Evolutionary conservation across 2,329 filamentous ascomycete genomes (phyloP).

Genomic region (Periconia digitata): DNA sequence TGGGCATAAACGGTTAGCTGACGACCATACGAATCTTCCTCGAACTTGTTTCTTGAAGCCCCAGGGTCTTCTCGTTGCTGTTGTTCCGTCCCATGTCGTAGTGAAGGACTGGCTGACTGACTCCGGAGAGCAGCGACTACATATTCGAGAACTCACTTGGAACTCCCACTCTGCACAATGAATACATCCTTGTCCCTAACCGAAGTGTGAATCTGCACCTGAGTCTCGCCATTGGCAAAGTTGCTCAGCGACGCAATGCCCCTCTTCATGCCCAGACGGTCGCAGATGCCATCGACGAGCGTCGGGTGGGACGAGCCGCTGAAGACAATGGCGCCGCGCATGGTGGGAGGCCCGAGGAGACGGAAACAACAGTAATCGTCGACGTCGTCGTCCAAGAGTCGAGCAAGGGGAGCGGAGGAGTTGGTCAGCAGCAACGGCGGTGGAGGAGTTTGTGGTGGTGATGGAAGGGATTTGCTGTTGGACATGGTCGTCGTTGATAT

Average conservation of each 20-base stretch:
- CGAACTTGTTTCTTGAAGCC: no score
- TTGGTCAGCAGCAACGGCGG: slow-evolving; percentile 4
- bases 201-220: slow-evolving; percentile 66
- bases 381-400: slow-evolving; percentile 16
- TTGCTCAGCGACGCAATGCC: slow-evolving; percentile 64
- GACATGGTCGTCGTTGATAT: neutral
- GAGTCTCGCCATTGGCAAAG: slow-evolving; percentile 71
- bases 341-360: slow-evolving; percentile 46
- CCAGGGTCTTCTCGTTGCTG: no score
- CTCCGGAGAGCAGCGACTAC: no score
- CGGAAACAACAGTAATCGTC: slow-evolving; percentile 16
- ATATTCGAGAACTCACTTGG: slow-evolving; percentile 66
- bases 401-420: neutral
- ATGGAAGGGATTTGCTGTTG: neutral
- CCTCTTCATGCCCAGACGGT: slow-evolving; percentile 62
- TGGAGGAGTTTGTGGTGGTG: slow-evolving; percentile 15
- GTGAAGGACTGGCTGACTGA: no score
- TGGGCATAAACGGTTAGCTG: slow-evolving; percentile 39
- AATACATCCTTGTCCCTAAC: slow-evolving; percentile 99
- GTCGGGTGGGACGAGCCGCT: slow-evolving; percentile 66
- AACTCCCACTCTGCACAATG: slow-evolving; percentile 94
- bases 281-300: slow-evolving; percentile 67
- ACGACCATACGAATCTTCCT: no score
- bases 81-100: no score
- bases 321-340: slow-evolving; percentile 70